Evolutionary conservation across 208 protist species (phyloP), one percentile per base, ranked within the genome.

Genomic region (Trypanosoma avium): DNA sequence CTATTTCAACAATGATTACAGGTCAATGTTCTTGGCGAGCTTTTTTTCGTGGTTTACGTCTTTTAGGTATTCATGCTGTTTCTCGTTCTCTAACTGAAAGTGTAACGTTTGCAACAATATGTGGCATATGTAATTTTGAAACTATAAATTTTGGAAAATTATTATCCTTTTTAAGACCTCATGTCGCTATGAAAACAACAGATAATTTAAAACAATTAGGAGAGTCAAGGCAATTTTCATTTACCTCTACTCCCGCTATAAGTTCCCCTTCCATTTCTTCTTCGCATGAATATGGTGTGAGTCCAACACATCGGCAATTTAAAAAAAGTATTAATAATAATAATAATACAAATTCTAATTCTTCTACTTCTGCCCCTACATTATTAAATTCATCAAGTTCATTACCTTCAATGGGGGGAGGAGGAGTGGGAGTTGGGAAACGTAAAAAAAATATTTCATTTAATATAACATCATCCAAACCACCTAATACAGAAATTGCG

Each of bases 31-130:
- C 58, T 21, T 86, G 80, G 80, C 48, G 67, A 30, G 75, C 69
- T 33, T 86, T 86, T 71, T 86, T 82, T 43, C 60, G 61, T 21
- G 80, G 63, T 17, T 54, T 86, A 12, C 75, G 72, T 30, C 53
- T 75, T 12, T 69, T 82, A 12, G 65, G 73, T 43, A 61, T 86
- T 33, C 59, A 67, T 55, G 71, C 63, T 22, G 80, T 63, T 33
- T 75, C 75, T 17, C 42, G 29, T 22, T 59, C 73, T 22, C 43
- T 86, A 12, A 32, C 32, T 32, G 57, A 68, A 35, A 73, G 71
- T 26, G 75, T 70, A 1, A 30, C 50, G 7, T 79, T 86, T 53
- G 75, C 75, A 29, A 70, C 56, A 24, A 21, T 46, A 13, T 82
- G 75, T 38, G 80, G 80, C 42, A 61, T 86, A 15, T 69, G 76